phyloP scores from a whole-genome alignment of 192 early-diverging fungal species.

The Entomortierella beljakovae region DNA sequence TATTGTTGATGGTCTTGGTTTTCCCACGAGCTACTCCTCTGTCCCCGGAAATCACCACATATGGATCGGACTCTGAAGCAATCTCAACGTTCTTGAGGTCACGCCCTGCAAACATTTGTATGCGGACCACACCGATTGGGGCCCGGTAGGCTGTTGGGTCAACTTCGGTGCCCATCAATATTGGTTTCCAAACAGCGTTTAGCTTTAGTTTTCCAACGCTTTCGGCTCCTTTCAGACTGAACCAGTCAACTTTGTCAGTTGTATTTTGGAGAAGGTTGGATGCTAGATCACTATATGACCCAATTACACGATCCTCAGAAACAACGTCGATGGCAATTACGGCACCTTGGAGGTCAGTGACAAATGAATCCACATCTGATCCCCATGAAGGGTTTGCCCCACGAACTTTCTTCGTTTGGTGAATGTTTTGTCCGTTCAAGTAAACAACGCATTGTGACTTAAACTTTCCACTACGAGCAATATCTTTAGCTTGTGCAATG shows the following conservation, averaged over 20 bases:
- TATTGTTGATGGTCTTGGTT: constrained; percentile 85
- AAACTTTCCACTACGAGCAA: constrained; percentile 59
- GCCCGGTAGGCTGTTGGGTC: constrained; percentile 59
- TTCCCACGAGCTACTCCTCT: constrained; percentile 70
- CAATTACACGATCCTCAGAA: constrained; percentile 58
- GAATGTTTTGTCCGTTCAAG: constrained; percentile 61
- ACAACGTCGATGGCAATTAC: constrained; percentile 72
- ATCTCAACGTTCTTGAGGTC: constrained; percentile 89
- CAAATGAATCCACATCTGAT: constrained; percentile 73
- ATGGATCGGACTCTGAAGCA: constrained; percentile 92
- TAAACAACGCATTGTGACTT: constrained; percentile 67
- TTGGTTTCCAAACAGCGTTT: constrained; percentile 75
- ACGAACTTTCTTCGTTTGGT: constrained; percentile 74
- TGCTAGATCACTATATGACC: constrained; percentile 24
- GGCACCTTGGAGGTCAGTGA: constrained; percentile 73
- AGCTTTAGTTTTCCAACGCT: constrained; percentile 57
- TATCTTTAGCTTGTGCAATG: constrained; percentile 75
- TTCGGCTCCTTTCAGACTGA: constrained; percentile 43
- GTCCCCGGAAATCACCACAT: constrained; percentile 71
- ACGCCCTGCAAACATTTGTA: constrained; percentile 80
- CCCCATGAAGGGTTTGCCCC: constrained; percentile 89
- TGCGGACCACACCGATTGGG: constrained; percentile 84
- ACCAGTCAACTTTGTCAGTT: constrained; percentile 59
- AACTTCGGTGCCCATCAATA: constrained; percentile 77
- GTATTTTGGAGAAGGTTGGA: constrained; percentile 39